These are phyloP conservation scores for Podaxis sp. DNA, from an alignment of 768 basidiomycete species.

Conservation along the genomic window DNA sequence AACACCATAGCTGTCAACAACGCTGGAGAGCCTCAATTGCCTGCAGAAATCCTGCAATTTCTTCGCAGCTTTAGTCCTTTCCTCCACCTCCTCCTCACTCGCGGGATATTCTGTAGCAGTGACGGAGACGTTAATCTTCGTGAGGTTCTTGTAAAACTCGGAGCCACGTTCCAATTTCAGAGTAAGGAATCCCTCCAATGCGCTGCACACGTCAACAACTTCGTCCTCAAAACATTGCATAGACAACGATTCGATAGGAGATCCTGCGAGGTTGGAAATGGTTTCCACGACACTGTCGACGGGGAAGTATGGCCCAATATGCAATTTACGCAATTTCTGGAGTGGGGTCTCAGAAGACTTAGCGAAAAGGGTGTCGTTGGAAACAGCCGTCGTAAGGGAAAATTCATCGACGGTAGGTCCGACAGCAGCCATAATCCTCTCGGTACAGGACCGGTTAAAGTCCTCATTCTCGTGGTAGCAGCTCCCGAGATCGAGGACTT, in stretches of 20 bases:
- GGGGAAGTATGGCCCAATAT: constrained; percentile 63
- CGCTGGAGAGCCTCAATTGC: constrained; percentile 44
- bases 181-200: constrained; percentile 56
- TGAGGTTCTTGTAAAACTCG: constrained; percentile 49
- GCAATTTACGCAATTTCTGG: constrained; percentile 51
- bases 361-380: constrained; percentile 38
- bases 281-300: constrained; percentile 61
- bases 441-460: constrained; percentile 53
- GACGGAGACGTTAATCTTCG: constrained; percentile 48
- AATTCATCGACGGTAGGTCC: constrained; percentile 56
- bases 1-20: constrained; percentile 26
- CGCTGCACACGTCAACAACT: constrained; percentile 58
- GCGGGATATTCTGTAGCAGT: constrained; percentile 32
- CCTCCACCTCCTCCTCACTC: constrained; percentile 36
- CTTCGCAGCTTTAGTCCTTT: constrained; percentile 39
- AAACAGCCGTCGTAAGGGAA: constrained; percentile 49
- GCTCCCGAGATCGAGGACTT: constrained; percentile 57
- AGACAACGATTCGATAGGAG: constrained; percentile 57
- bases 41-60: constrained; percentile 50
- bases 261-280: constrained; percentile 54
- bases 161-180: constrained; percentile 49
- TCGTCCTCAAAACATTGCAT: constrained; percentile 65
- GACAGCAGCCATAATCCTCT: constrained; percentile 61
- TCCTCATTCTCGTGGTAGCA: constrained; percentile 54
- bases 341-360: constrained; percentile 46